phyloP scores from a whole-genome alignment of 768 basidiomycete species.

The Hysterangium stoloniferum region DNA sequence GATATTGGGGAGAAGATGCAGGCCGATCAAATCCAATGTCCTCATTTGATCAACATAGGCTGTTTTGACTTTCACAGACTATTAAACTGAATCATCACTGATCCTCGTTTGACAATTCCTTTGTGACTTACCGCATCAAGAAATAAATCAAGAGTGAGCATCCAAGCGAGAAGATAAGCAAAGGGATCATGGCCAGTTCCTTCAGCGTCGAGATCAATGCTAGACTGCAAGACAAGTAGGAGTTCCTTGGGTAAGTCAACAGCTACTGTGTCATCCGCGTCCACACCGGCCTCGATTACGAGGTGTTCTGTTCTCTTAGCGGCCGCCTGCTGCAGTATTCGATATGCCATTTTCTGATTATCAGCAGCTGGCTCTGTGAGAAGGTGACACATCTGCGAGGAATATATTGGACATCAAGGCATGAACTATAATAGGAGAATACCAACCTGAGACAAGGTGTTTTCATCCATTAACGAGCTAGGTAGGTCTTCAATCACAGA shows the following conservation, averaged over 20 bases:
- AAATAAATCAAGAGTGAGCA: conserved; percentile 83
- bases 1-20: conserved; percentile 62
- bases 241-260: conserved; percentile 61
- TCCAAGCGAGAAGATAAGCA: conserved; percentile 78
- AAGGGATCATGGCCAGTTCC: conserved; percentile 37
- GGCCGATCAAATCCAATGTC: conserved; percentile 52
- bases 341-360: conserved; percentile 75
- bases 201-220: conserved; percentile 32
- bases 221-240: conserved; percentile 49
- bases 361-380: conserved; percentile 53
- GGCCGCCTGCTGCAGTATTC: conserved; percentile 62
- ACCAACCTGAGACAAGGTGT: conserved; percentile 56
- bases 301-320: conserved; percentile 70
- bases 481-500: conserved; percentile 63
- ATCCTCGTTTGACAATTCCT: too few relatives aligned
- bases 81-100: neutral
- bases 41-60: conserved; percentile 84
- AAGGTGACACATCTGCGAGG: conserved; percentile 67
- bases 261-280: conserved; percentile 47
- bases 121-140: conserved; percentile 60
- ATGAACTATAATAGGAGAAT: neutral
- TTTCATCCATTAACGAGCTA: conserved; percentile 48
- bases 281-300: conserved; percentile 82
- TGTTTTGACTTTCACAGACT: conserved; percentile 85
- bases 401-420: neutral